These are phyloP conservation scores for Rhizopogon vesiculosus DNA, from an alignment of 768 basidiomycete genomes.

Conservation along the genomic window DNA sequence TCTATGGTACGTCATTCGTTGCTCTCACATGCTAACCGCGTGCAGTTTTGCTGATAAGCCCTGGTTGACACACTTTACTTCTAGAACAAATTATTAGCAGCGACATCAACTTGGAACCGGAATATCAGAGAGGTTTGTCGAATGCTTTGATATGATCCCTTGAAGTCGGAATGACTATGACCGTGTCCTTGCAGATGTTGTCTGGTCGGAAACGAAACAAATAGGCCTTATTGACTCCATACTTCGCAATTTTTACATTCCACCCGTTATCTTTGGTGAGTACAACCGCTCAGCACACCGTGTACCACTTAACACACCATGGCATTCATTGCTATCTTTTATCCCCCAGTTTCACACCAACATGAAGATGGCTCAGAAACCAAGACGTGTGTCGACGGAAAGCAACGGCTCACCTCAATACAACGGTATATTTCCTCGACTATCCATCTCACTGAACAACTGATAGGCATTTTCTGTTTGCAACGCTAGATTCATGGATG, in stretches of 20 bases:
- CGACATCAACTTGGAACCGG: constrained; percentile 70
- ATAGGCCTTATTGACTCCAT: constrained; percentile 73
- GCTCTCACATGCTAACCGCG: not conserved
- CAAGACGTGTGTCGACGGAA: constrained; percentile 74
- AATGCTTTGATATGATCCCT: not conserved
- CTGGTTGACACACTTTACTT: not conserved
- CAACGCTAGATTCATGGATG: constrained; percentile 56
- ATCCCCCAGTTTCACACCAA: constrained; percentile 40
- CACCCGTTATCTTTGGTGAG: constrained; percentile 74
- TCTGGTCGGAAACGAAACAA: constrained; percentile 77
- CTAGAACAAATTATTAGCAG: constrained; percentile 60
- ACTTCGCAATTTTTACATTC: constrained; percentile 75
- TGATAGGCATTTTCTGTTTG: not conserved
- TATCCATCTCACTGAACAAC: not conserved
- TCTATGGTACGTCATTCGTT: constrained; percentile 40
- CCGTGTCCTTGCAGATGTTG: constrained; percentile 46
- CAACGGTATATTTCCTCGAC: constrained; percentile 42
- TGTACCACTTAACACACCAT: not conserved
- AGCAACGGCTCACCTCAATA: constrained; percentile 76
- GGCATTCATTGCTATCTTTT: not conserved
- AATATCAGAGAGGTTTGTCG: constrained; percentile 66
- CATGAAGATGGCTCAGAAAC: constrained; percentile 60
- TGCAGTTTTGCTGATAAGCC: not conserved
- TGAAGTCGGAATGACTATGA: not conserved
- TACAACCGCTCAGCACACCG: too few species aligned